These are phyloP conservation scores for Scalesia atractyloides DNA, from an alignment of 129 eudicot species.

Conservation along the genomic window DNA sequence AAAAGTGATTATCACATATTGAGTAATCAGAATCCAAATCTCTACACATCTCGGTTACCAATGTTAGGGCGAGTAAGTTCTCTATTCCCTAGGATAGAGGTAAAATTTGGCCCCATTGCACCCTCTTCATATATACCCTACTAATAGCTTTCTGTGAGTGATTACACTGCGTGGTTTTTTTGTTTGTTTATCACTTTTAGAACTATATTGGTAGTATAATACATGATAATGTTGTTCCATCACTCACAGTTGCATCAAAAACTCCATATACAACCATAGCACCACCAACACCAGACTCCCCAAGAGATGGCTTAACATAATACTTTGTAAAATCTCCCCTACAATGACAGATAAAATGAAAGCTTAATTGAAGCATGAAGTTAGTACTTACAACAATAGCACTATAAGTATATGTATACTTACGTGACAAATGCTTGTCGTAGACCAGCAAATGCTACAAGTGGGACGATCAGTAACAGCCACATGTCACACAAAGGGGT, in stretches of 20 bases:
- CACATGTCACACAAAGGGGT: constrained; percentile 68
- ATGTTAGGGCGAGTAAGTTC: too few relatives aligned
- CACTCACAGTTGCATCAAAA: constrained; percentile 92
- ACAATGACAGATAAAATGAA: constrained; percentile 21
- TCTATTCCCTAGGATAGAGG: too few relatives aligned
- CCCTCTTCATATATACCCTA: too few relatives aligned
- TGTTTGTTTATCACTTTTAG: background rate
- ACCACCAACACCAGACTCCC: constrained; percentile 94
- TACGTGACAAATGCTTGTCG: constrained; percentile 99
- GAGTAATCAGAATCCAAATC: background rate
- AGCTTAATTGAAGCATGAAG: constrained; percentile 17
- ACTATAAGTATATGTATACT: constrained; percentile 18
- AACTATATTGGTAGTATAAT: background rate
- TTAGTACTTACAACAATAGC: constrained; percentile 5
- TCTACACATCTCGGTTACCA: background rate
- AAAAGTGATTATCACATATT: background rate
- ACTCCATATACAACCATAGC: constrained; percentile 94
- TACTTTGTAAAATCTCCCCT: constrained; percentile 92
- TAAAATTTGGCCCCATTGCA: too few relatives aligned
- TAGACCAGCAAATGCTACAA: constrained; percentile 87
- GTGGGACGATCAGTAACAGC: constrained; percentile 79
- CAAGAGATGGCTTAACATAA: constrained; percentile 81
- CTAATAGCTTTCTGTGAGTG: too few relatives aligned
- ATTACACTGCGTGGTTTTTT: too few relatives aligned
- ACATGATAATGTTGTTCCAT: constrained; percentile 7